Base-by-base conservation (phyloP, 2,329 filamentous ascomycete genomes). In the Hypoxylon sp. region DNA sequence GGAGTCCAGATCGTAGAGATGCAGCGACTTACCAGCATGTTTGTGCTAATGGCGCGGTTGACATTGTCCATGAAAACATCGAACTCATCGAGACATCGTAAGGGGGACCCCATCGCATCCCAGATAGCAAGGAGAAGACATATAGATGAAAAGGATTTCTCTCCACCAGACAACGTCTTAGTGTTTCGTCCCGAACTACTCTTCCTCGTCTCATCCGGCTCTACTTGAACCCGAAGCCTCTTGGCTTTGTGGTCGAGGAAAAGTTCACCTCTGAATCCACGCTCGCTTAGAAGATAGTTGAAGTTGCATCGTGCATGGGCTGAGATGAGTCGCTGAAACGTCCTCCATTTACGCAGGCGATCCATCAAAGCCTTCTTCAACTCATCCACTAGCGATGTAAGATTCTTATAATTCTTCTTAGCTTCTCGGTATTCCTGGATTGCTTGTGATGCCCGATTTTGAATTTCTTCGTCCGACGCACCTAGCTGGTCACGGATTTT, bases 41-140 rank as follows among this genome's bases (percentile, higher is more conserved):
- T 92, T 74, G 97, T 97, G 78, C 93, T 97, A 73, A 97, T 92
- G 62, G 92, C 93, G 67, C 96, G 90, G 80, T 99, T 99, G 65
- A 98, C 93, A 73, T 92, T 94, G 81, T 99, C 96, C 96, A 99
- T 99, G 84, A 98, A 99, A 33, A 99, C 96, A 78, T 99, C 96
- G 77, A 98, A 99, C 81, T 99, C 96, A 80, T 99, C 96, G 59
- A 99, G 85, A 77, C 96, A 99, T 60, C 96, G 90, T 67, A 99
- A 91, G 0, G 94, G 95, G 17, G 94, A 97, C 10, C 96, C 95
- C 91, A 99, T 99, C 31, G 96, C 95, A 78, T 99, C 96, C 96
- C 96, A 99, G 17, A 99, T 91, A 2, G 94, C 90, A 33, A 99
- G 86, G 60, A 99, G 83, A 74, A 99, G 87, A 81, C 96, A 99